These are phyloP conservation scores for Suillus fuscotomentosus DNA, from an alignment of 768 basidiomycete genomes.

Conservation along the genomic window DNA sequence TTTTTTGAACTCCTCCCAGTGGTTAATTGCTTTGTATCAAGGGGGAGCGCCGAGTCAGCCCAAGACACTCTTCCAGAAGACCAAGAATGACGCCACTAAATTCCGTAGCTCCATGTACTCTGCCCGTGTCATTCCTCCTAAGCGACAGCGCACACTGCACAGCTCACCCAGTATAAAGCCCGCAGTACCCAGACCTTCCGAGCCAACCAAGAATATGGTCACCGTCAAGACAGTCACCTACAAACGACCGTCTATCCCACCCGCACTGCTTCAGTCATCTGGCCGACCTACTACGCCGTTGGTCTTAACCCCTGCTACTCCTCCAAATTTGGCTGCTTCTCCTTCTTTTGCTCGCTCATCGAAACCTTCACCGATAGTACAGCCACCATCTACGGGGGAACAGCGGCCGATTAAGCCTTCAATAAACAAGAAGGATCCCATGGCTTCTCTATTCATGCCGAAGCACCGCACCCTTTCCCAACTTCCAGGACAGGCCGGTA, in stretches of 20 bases:
- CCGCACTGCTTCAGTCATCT: slow-evolving; percentile 14
- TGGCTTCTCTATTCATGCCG: slow-evolving; percentile 65
- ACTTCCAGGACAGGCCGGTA: slow-evolving; percentile 36
- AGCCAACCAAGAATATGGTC: slow-evolving; percentile 38
- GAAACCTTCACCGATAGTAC: slow-evolving; percentile 7
- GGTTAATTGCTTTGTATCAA: slow-evolving; percentile 17
- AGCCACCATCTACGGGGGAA: slow-evolving; percentile 21
- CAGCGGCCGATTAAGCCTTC: slow-evolving; percentile 36
- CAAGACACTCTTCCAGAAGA: slow-evolving; percentile 77
- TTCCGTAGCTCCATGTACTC: slow-evolving; percentile 61
- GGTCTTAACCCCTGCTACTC: slow-evolving; percentile 3
- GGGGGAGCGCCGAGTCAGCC: slow-evolving; percentile 44
- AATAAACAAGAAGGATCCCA: slow-evolving; percentile 59
- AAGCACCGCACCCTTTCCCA: slow-evolving; percentile 69
- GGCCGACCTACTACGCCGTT: not conserved
- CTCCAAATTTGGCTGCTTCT: slow-evolving; percentile 23
- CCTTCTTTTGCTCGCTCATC: slow-evolving; percentile 22
- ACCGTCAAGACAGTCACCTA: slow-evolving; percentile 50
- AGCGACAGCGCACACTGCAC: slow-evolving; percentile 42
- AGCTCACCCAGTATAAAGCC: slow-evolving; percentile 34
- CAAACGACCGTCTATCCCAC: slow-evolving; percentile 29
- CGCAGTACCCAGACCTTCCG: slow-evolving; percentile 31
- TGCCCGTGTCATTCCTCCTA: slow-evolving; percentile 48
- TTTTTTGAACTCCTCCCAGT: slow-evolving; percentile 4
- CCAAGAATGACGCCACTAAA: slow-evolving; percentile 66